Evolutionary conservation across 73 alveolate genomes (phyloP), one percentile per base, ranked within the genome.

Genomic region (Stentor roeselii): DNA sequence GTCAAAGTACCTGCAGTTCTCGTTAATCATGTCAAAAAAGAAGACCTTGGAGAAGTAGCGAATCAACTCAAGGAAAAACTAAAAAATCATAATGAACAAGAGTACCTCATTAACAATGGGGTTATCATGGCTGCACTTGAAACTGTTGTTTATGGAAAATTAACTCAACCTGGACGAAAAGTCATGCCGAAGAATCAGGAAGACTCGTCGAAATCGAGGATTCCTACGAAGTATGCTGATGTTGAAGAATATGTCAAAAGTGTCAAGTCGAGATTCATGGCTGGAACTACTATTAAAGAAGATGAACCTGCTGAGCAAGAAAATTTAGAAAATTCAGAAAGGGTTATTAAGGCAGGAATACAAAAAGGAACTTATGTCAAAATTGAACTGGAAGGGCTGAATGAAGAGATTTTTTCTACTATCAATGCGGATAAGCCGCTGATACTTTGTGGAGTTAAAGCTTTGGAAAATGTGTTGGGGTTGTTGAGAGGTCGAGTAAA

Each of bases 401-500:
- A 87, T 39, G 93, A 92, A 87, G 76, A 88, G 59, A 80, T 83
- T 42, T 92, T 95, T 4, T 67, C 91, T 84, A 83, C 67, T 34
- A 85, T 95, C 60, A 89, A 60, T 30, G 97, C 97, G 42, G 92
- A 88, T 37, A 90, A 60, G 84, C 97, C 97, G 15, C 90, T 95
- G 36, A 83, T 95, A 35, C 87, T 95, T 60, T 94, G 98, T 84
- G 87, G 98, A 21, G 82, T 95, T 59, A 83, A 87, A 36, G 41
- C 82, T 85, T 91, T 82, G 36, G 99, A 93, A 87, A 78, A 85
- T 67, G 84, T 90, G 80, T 87, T 95, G 86, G 96, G 98, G 27
- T 95, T 88, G 59, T 61, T 97, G 32, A 95, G 96, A 88, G 97
- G 95, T 39, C 91, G 93, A 80, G 83, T 97, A 40, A 96, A 95